Evolutionary conservation across 352 stramenopile species (phyloP).

Genomic region (Globisporangium acanthophoron): DNA sequence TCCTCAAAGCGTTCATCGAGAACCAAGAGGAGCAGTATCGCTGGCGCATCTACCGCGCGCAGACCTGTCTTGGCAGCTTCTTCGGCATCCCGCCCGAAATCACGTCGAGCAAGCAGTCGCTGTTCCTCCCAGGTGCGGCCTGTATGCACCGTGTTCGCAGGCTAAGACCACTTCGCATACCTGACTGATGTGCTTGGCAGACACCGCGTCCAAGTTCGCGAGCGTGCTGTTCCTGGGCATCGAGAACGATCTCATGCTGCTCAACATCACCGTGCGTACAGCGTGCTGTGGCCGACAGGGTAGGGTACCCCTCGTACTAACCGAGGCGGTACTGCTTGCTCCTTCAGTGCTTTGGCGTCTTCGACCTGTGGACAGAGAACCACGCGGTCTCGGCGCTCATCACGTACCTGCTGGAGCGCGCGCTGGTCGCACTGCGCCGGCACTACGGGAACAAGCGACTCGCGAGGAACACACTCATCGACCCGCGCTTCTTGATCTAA

Average conservation of each 20-base stretch:
- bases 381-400: conserved; percentile 54
- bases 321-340: background rate
- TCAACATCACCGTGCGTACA: conserved; percentile 75
- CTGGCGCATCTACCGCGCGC: conserved; percentile 77
- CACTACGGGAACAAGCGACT: conserved; percentile 45
- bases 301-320: background rate
- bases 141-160: background rate
- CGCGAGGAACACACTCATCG: conserved; percentile 49
- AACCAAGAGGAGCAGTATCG: conserved; percentile 74
- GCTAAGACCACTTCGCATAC: too few relatives aligned
- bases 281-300: background rate
- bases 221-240: conserved; percentile 66
- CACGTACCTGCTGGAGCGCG: conserved; percentile 52
- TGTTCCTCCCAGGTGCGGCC: conserved; percentile 53
- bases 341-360: conserved; percentile 54
- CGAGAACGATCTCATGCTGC: conserved; percentile 85
- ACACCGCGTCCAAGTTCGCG: conserved; percentile 48
- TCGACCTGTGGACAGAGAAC: conserved; percentile 62
- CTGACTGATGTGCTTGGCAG: conserved; percentile 16
- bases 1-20: conserved; percentile 82
- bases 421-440: conserved; percentile 29
- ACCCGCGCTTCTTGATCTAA: conserved; percentile 68
- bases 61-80: conserved; percentile 61
- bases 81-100: conserved; percentile 73
- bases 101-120: conserved; percentile 52